Conservation (phyloP, 441 rosid species). For the Populus tomentosa region DNA sequence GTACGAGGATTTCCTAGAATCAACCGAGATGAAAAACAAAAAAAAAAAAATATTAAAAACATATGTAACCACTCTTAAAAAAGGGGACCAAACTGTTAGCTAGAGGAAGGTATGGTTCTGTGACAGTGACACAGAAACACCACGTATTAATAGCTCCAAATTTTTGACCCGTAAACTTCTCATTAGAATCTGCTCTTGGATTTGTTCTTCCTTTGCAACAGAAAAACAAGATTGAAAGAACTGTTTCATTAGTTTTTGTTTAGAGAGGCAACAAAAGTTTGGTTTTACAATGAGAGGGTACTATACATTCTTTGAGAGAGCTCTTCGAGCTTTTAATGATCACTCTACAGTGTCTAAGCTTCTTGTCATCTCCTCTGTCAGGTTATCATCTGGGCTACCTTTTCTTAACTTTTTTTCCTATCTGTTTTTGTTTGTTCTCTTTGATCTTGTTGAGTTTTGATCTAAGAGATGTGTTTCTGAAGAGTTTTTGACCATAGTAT, state of each 20-base stretch:
- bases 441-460: background rate
- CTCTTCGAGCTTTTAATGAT: constrained; percentile 11
- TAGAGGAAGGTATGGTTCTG: background rate
- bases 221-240: background rate
- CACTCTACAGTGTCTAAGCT: constrained; percentile 10
- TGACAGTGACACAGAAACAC: background rate
- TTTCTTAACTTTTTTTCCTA: background rate
- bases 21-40: too few relatives aligned
- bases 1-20: too few relatives aligned
- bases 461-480: background rate
- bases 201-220: background rate
- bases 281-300: constrained; percentile 14
- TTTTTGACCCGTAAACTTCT: background rate
- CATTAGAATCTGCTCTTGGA: background rate
- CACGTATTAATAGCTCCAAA: background rate
- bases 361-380: constrained; percentile 10
- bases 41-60: too few relatives aligned
- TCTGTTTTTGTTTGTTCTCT: background rate
- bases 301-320: constrained; percentile 7
- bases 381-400: background rate
- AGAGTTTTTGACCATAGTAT: background rate
- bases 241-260: background rate
- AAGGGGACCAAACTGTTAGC: background rate
- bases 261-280: background rate
- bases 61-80: too few relatives aligned